Percentiles rank a stretch among this genome's conserved stretches.
phyloP scores from a whole-genome alignment of 202 grass and related monocot species.

The Elaeis oleifera region DNA sequence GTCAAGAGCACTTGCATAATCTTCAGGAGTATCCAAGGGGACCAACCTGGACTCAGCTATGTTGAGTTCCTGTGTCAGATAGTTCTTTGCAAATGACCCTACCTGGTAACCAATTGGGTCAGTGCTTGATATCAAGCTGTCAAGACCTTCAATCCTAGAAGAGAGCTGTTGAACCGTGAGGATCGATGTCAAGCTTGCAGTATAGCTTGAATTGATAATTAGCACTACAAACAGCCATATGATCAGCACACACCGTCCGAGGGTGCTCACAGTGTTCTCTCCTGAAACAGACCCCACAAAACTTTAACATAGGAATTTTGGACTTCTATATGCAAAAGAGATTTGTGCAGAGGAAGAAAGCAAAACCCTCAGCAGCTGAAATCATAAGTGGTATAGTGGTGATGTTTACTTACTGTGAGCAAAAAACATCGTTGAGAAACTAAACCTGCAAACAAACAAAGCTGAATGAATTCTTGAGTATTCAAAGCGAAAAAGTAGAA shows the following conservation, averaged over 20 bases:
- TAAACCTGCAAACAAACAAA: constrained; percentile 67
- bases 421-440: constrained; percentile 97
- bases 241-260: constrained; percentile 78
- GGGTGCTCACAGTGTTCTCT: constrained; percentile 81
- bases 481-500: not conserved
- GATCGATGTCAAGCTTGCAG: constrained; percentile 92
- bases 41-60: constrained; percentile 53
- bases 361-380: no score
- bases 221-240: constrained; percentile 88
- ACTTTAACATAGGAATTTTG: no score
- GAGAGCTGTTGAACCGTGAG: constrained; percentile 88
- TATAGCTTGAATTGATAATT: constrained; percentile 94
- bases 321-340: not conserved
- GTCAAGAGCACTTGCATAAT: constrained; percentile 67
- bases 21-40: constrained; percentile 55
- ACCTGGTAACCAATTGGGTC: constrained; percentile 70
- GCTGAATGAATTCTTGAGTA: constrained; percentile 9
- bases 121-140: constrained; percentile 62
- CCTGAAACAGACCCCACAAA: constrained; percentile 27
- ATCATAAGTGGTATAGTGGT: no score
- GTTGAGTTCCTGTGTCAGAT: constrained; percentile 65
- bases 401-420: constrained; percentile 66
- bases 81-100: constrained; percentile 77
- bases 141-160: constrained; percentile 65
- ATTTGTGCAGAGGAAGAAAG: constrained; percentile 11